Evolutionary conservation across 495 filamentous ascomycete genomes (phyloP), one percentile per base, ranked within the genome.

Genomic region (Melanomma pulvis-pyrius): DNA sequence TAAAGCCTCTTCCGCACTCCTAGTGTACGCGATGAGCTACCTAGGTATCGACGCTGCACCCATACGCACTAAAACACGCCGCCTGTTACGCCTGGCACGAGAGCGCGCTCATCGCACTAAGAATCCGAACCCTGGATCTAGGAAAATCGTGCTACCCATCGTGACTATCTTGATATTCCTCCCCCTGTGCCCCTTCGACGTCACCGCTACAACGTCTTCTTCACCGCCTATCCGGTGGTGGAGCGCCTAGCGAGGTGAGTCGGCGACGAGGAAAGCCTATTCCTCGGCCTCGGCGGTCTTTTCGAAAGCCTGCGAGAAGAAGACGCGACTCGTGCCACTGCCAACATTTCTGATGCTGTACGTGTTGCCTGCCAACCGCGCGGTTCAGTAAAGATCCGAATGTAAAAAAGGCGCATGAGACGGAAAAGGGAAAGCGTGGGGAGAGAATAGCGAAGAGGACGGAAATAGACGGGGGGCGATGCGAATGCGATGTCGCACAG

Each of bases 301-400:
- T 41, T 88, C 86, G 73, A 88, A 90, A 5, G 88, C 91, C 67
- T 96, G 92, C 0, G 90, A 86, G 76, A 96, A 96, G 80, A 94
- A 96, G 13, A 96, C 81, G 22, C 88, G 84, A 2, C 87, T 87
- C n/a, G 83, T 79, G 41, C 79, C 81, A 53, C 84, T 80, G 68
- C 86, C 84, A 25, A 87, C 83, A 71, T 96, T 96, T 41, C 82
- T 78, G 64, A 96, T 93, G 69, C 85, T 88, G 73, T 96, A 96
- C 53, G 90, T 85, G 65, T 96, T 96, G 46, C 90, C 92, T 96
- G 67, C 59, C 30, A 55, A 58, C 22, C 25, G 48, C 52, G 30
- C 24, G 62, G 30, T 32, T 56, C 17, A 49, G 32, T 24, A 28
- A 59, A 26, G 32, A 48, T 53, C 5, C 63, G 22, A 1, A 30